Conservation (phyloP, 352 stramenopile species). For the Globisporangium okanoganense region DNA sequence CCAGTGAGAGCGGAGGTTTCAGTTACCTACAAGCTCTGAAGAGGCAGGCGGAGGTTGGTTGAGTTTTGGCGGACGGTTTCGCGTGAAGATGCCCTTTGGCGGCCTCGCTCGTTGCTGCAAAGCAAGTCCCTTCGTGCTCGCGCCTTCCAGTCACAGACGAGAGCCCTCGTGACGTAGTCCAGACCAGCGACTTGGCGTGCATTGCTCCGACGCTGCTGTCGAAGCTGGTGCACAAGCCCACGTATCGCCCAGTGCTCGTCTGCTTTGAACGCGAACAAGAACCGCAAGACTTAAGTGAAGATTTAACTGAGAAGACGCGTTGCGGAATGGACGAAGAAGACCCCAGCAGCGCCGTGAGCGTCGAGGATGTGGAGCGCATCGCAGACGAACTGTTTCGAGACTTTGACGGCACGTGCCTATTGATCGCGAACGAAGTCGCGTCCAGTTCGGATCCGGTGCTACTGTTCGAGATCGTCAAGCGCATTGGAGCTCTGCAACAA, state of each 20-base stretch:
- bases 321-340: constrained; percentile 17
- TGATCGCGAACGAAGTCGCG: constrained; percentile 39
- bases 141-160: constrained; percentile 7
- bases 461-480: constrained; percentile 27
- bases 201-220: background rate
- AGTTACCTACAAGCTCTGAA: background rate
- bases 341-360: background rate
- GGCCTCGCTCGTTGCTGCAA: constrained; percentile 4
- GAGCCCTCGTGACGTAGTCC: background rate
- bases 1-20: background rate
- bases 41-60: background rate
- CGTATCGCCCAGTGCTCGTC: background rate
- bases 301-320: background rate
- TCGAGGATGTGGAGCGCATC: constrained; percentile 20
- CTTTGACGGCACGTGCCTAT: constrained; percentile 45
- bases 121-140: background rate
- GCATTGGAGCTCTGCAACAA: constrained; percentile 4
- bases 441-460: constrained; percentile 24
- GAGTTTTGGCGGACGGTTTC: constrained; percentile 11
- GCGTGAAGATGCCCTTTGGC: constrained; percentile 4
- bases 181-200: background rate
- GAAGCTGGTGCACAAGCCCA: background rate
- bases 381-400: constrained; percentile 37
- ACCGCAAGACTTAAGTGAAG: background rate
- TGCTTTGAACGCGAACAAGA: too few relatives aligned